Evolutionary conservation across 768 basidiomycete species (phyloP).

Genomic region (Suillus plorans): DNA sequence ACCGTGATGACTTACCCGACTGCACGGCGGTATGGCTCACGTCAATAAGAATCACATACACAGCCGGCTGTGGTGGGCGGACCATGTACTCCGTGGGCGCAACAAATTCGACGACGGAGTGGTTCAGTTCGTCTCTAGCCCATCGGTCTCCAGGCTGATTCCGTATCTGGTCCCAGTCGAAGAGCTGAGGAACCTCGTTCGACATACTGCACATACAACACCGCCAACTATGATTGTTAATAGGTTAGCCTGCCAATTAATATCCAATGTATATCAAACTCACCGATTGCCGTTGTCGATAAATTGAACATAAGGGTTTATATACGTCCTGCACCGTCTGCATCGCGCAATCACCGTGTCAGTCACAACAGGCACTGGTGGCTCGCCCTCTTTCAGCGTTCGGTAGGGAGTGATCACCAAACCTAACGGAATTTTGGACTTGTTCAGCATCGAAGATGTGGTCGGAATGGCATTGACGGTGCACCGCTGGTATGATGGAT

Average conservation of each 20-base stretch:
- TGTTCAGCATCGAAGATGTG: slow-evolving; percentile 80
- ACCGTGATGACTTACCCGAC: slow-evolving; percentile 56
- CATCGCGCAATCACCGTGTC: slow-evolving; percentile 97
- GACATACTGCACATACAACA: slow-evolving; percentile 99
- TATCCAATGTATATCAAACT: slow-evolving; percentile 18
- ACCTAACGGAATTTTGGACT: slow-evolving; percentile 88
- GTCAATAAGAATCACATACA: slow-evolving; percentile 96
- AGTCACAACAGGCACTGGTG: slow-evolving; percentile 83
- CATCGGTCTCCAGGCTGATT: slow-evolving; percentile 97
- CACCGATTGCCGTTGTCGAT: slow-evolving; percentile 95
- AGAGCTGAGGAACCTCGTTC: slow-evolving; percentile 97
- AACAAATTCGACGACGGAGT: slow-evolving; percentile 93
- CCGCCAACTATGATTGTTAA: slow-evolving; percentile 69
- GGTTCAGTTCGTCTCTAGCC: slow-evolving; percentile 90
- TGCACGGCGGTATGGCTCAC: slow-evolving; percentile 91
- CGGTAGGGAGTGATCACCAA: slow-evolving; percentile 91
- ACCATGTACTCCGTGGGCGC: slow-evolving; percentile 99
- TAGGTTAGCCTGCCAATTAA: slow-evolving; percentile 9
- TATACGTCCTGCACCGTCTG: slow-evolving; percentile 93
- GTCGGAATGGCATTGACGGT: slow-evolving; percentile 94
- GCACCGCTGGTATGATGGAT: slow-evolving; percentile 87
- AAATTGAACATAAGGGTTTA: slow-evolving; percentile 97
- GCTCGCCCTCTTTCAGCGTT: slow-evolving; percentile 78
- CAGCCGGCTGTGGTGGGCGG: slow-evolving; percentile 94
- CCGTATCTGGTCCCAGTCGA: slow-evolving; percentile 95